Percentiles rank a stretch among this genome's conserved stretches.
phyloP scores from a whole-genome alignment of 352 stramenopile genomes.

The Phytopythium aichiense region DNA sequence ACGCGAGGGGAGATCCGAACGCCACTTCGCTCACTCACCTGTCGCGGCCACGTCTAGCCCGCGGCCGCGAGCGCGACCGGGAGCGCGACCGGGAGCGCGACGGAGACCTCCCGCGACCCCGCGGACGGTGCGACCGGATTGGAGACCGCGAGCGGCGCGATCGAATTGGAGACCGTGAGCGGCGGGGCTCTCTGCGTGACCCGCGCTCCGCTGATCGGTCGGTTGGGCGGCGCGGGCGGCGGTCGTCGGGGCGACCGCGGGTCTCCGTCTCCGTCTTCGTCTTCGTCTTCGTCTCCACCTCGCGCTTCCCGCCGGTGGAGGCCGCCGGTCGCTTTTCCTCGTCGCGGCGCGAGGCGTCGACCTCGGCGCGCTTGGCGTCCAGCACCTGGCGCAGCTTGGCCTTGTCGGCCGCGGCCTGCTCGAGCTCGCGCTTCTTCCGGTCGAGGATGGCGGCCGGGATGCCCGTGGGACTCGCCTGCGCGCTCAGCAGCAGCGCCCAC shows the following conservation, averaged over 20 bases:
- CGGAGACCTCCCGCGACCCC: not conserved
- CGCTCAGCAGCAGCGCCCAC: conserved; percentile 87
- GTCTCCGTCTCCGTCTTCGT: not conserved
- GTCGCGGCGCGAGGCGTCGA: not conserved
- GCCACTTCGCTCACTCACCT: not conserved
- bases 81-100: not conserved
- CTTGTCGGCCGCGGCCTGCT: conserved; percentile 52
- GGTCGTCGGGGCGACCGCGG: not conserved
- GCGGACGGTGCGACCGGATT: not conserved
- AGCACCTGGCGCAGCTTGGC: conserved; percentile 53
- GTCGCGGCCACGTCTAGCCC: not conserved
- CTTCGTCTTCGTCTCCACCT: not conserved
- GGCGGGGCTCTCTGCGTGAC: not conserved
- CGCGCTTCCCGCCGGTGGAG: not conserved
- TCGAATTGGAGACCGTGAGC: not conserved
- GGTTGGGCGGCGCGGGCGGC: not conserved
- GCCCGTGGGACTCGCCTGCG: conserved; percentile 81
- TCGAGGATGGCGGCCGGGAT: conserved; percentile 86
- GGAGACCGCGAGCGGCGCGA: not conserved
- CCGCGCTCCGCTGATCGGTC: not conserved
- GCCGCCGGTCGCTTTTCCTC: not conserved
- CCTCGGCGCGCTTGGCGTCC: conserved; percentile 41
- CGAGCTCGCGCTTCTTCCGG: conserved; percentile 90
- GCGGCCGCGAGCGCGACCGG: not conserved
- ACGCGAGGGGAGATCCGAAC: not conserved